Conservation (phyloP, 2,329 filamentous ascomycete species). For the Gremmenia infestans region DNA sequence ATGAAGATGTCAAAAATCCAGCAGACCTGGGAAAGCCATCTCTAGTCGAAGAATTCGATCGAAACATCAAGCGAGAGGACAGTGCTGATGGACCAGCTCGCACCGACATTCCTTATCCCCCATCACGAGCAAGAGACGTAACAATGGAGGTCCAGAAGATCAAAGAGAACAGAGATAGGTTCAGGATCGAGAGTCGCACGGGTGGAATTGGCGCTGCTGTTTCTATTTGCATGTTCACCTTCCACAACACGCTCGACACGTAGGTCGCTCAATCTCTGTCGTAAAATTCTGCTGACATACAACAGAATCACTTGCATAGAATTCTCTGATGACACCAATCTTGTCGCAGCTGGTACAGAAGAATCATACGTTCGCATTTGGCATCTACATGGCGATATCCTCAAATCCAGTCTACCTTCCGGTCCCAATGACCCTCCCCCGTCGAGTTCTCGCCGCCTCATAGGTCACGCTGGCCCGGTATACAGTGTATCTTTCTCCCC, state of each 20-base stretch:
- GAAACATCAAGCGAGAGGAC: conserved; percentile 83
- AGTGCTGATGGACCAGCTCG: conserved; percentile 76
- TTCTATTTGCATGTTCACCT: conserved; percentile 95
- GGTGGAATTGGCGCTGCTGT: conserved; percentile 78
- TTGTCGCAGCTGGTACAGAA: conserved; percentile 83
- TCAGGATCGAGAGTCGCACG: conserved; percentile 78
- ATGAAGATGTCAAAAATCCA: conserved; percentile 75
- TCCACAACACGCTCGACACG: conserved; percentile 93
- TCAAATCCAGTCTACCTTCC: conserved; percentile 63
- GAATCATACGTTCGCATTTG: conserved; percentile 96
- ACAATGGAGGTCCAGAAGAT: conserved; percentile 92
- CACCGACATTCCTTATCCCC: conserved; percentile 77
- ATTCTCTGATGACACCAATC: conserved; percentile 83
- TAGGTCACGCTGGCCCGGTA: conserved; percentile 86
- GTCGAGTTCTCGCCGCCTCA: conserved; percentile 67
- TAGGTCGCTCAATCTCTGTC: conserved; percentile 40
- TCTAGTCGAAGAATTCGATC: conserved; percentile 82
- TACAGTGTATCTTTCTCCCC: conserved; percentile 83
- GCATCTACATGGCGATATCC: conserved; percentile 79
- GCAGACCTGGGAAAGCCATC: conserved; percentile 65
- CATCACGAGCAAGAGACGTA: conserved; percentile 84
- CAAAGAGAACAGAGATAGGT: conserved; percentile 86
- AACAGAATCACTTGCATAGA: conserved; percentile 83
- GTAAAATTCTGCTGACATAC: conserved; percentile 13
- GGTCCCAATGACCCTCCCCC: conserved; percentile 56